Conservation (phyloP, 2,329 filamentous ascomycete species). For the Zymoseptoria tritici region DNA sequence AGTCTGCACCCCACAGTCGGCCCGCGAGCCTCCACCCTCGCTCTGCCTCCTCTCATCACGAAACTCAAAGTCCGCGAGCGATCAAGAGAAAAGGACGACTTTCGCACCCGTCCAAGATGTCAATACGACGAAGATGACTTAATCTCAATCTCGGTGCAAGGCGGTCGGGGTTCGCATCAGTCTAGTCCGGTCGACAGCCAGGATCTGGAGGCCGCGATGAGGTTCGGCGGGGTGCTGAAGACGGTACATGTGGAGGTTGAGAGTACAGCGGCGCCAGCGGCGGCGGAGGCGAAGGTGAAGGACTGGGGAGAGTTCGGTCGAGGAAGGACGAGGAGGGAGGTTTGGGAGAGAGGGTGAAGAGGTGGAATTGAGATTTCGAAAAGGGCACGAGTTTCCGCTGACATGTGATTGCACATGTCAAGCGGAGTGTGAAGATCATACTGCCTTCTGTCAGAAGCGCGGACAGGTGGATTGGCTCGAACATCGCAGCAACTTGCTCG, state of each 20-base stretch:
- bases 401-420: neutral
- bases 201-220: conserved; percentile 9
- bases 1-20: neutral
- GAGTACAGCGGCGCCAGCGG: conserved; percentile 2
- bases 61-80: conserved; percentile 2
- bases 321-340: conserved; percentile 9
- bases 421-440: neutral
- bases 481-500: neutral
- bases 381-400: neutral
- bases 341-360: conserved; percentile 6
- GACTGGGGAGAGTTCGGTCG: conserved; percentile 8
- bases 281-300: neutral
- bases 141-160: neutral
- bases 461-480: neutral
- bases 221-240: conserved; percentile 11
- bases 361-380: neutral
- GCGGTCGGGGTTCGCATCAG: neutral
- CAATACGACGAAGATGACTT: neutral
- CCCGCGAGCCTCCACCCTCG: neutral
- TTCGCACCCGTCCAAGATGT: neutral
- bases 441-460: neutral
- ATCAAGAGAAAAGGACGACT: neutral
- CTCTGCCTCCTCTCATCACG: conserved; percentile 1
- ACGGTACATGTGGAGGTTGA: conserved; percentile 11
- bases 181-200: neutral